Percentiles rank a stretch among this genome's conserved stretches.
These are phyloP conservation scores for Apiotrichum akiyoshidainum DNA, from an alignment of 1,284 basidiomycete species.

Conservation along the genomic window DNA sequence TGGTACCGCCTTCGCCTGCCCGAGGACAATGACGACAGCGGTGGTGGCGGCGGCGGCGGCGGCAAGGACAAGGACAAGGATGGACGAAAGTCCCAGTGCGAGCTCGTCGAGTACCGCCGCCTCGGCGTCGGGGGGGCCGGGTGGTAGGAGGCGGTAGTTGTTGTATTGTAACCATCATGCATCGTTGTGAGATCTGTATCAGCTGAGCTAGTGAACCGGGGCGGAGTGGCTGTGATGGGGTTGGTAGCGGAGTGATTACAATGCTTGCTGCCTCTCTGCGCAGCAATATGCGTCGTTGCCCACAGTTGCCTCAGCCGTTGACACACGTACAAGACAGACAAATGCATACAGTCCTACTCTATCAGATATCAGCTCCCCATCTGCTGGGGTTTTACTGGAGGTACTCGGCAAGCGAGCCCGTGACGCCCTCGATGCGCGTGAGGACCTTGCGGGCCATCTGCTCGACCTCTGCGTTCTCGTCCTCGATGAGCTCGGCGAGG, in stretches of 20 bases:
- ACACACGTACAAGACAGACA: too few species aligned
- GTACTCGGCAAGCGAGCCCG: conserved; percentile 51
- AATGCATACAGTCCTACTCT: not conserved
- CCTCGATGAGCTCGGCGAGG: conserved; percentile 54
- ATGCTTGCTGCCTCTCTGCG: too few species aligned
- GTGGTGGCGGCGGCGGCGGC: too few species aligned
- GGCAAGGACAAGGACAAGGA: not conserved
- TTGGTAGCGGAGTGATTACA: too few species aligned
- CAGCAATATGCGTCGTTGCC: too few species aligned
- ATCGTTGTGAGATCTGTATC: not conserved
- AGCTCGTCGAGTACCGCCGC: conserved; percentile 46
- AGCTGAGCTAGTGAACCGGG: too few species aligned
- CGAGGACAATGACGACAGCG: conserved; percentile 12
- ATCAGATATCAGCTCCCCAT: too few species aligned
- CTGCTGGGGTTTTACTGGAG: conserved; percentile 31
- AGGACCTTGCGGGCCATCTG: conserved; percentile 50
- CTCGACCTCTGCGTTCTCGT: conserved; percentile 52
- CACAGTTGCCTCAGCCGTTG: too few species aligned
- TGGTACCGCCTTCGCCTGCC: conserved; percentile 85
- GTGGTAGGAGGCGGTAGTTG: conserved; percentile 28
- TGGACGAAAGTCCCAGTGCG: conserved; percentile 25
- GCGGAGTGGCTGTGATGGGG: too few species aligned
- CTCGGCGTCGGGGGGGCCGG: conserved; percentile 43
- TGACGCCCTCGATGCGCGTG: conserved; percentile 50
- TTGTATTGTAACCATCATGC: not conserved